Evolutionary conservation across 2,329 filamentous ascomycete species (phyloP).

Genomic region (Scedosporium minutisporum): DNA sequence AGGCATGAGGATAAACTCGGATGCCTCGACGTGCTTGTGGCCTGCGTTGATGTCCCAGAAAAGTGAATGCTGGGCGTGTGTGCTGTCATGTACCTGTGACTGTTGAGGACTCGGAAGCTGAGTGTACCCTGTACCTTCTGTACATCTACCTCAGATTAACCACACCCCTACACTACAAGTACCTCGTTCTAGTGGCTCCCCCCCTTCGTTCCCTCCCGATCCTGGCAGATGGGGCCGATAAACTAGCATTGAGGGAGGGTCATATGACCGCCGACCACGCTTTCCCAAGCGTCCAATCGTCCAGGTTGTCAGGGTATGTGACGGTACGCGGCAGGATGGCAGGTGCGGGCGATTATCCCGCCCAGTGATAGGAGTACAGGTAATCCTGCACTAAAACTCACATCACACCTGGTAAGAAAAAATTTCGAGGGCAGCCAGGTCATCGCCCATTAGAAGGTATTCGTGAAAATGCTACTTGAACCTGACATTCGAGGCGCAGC

Average conservation of each 20-base stretch:
- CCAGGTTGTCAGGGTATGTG: neutral
- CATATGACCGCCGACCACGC: conserved; percentile 4
- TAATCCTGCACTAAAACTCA: too few relatives aligned
- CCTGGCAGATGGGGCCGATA: conserved; percentile 3
- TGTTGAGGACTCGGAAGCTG: neutral
- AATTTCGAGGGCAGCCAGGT: neutral
- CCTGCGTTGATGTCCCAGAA: neutral
- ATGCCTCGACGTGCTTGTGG: neutral
- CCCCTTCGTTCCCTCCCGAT: neutral
- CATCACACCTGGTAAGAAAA: neutral
- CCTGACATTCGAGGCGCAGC: neutral
- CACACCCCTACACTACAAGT: neutral
- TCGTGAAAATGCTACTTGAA: neutral
- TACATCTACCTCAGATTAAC: neutral
- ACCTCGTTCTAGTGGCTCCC: neutral
- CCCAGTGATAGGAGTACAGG: too few relatives aligned
- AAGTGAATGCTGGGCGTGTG: neutral
- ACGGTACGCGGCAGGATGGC: too few relatives aligned
- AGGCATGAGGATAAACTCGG: too few relatives aligned
- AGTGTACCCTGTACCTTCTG: too few relatives aligned
- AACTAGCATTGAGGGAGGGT: conserved; percentile 4
- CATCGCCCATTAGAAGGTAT: too few relatives aligned
- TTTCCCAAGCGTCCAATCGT: neutral
- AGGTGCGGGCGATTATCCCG: too few relatives aligned
- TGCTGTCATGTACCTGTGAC: neutral